Evolutionary conservation across 345 rosid species (phyloP).

Genomic region (Limnanthes douglasii): DNA sequence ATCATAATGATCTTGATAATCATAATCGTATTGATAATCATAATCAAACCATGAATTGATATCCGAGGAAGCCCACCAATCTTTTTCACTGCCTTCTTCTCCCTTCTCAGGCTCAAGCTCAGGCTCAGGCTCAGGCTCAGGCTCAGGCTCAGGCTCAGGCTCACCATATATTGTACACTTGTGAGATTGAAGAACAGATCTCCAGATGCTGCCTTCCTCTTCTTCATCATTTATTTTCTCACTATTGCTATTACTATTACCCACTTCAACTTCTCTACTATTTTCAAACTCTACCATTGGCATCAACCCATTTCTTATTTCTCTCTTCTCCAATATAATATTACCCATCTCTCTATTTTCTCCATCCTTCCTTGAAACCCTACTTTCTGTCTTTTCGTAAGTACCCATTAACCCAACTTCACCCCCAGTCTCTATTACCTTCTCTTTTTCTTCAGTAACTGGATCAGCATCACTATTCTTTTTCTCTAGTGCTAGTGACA

Average conservation of each 20-base stretch:
- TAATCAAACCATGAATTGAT: slow-evolving; percentile 19
- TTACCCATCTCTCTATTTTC: slow-evolving; percentile 27
- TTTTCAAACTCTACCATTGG: slow-evolving; percentile 1
- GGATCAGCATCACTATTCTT: slow-evolving; percentile 1
- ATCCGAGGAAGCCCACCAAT: slow-evolving; percentile 9
- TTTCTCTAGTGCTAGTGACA: slow-evolving; percentile 5
- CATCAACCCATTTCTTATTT: slow-evolving; percentile 1
- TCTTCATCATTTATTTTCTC: slow-evolving; percentile 14
- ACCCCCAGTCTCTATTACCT: slow-evolving; percentile 3
- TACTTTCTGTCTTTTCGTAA: slow-evolving; percentile 17
- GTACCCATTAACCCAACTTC: not conserved
- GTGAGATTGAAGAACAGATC: too few relatives aligned
- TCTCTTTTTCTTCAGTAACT: not conserved
- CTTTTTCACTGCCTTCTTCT: slow-evolving; percentile 11
- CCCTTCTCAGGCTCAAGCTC: not conserved
- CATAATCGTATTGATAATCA: slow-evolving; percentile 21
- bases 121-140: slow-evolving; percentile 5
- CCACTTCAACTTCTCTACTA: slow-evolving; percentile 9
- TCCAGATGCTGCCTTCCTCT: too few relatives aligned
- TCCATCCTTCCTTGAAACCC: slow-evolving; percentile 68
- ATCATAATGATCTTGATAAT: too few relatives aligned
- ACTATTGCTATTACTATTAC: slow-evolving; percentile 13
- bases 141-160: too few relatives aligned
- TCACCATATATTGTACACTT: too few relatives aligned
- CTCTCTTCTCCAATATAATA: slow-evolving; percentile 11